Percentiles rank a stretch among this genome's conserved stretches.
Evolutionary conservation across 495 filamentous ascomycete species (phyloP).

Genomic region (Penicillium tannophilum): DNA sequence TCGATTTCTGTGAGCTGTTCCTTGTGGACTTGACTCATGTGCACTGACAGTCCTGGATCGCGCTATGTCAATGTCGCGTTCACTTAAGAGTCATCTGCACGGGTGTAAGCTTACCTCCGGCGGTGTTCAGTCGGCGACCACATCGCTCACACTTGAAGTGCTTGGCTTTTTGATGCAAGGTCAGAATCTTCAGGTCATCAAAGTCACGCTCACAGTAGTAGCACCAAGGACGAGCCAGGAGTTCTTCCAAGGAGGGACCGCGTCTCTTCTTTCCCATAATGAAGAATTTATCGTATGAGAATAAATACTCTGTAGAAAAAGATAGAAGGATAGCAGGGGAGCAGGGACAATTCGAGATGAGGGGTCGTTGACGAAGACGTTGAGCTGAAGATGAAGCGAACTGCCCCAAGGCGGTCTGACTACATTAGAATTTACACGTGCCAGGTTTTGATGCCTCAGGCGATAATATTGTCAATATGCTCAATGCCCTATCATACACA

Average conservation of each 20-base stretch:
- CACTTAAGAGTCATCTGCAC: background rate
- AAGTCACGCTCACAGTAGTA: conserved; percentile 99
- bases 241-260: conserved; percentile 82
- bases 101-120: conserved; percentile 69
- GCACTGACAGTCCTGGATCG: conserved; percentile 78
- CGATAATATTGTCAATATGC: background rate
- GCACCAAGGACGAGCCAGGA: conserved; percentile 89
- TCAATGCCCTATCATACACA: conserved; percentile 21
- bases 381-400: conserved; percentile 12
- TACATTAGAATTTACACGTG: conserved; percentile 11
- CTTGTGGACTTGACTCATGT: conserved; percentile 99
- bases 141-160: conserved; percentile 97
- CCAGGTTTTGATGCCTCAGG: conserved; percentile 12
- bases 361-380: background rate
- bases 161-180: conserved; percentile 96
- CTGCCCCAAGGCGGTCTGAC: conserved; percentile 14
- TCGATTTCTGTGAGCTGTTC: conserved; percentile 83
- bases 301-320: background rate
- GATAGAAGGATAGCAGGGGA: background rate
- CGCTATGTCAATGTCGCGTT: conserved; percentile 12
- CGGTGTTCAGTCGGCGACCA: conserved; percentile 84
- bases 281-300: background rate
- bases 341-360: background rate
- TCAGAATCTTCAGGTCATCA: conserved; percentile 93
- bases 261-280: conserved; percentile 83